Base-by-base conservation (phyloP, 768 basidiomycete species). In the Naganishia antarctica region DNA sequence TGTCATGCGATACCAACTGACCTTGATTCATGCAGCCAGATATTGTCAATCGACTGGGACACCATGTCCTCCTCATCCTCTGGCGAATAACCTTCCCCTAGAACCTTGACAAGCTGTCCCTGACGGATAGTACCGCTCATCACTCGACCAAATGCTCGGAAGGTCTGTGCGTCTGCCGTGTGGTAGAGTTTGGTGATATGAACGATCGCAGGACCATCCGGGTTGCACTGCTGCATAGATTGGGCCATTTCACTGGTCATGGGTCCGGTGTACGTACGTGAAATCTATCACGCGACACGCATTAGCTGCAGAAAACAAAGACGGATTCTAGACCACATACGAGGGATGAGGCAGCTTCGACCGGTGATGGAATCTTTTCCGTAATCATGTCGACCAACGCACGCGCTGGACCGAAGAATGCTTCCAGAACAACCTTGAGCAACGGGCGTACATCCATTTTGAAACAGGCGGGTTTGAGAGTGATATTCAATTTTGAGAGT, bases 41-140 rank as follows among this genome's bases (percentile, higher is more conserved):
- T 80, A 66, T 87, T 87, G 69, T 97, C 93, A 2, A 96, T 84
- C 1, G 81, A 83, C 15, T 84, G 85, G 66, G 85, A 86, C 76
- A 89, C 84, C 91, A 97, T 94, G 73, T 99, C 96, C 79, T 99
- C 96, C 79, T 98, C 94, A 69, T 99, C 96, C 72, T 97, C 94
- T n/a, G 90, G 89, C 15, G 92, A 94, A 77, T 93, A 99, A 0
- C 91, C 91, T 76, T 98, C 96, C 63, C 96, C 96, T 7, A 99
- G 81, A n/a, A 98, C 93, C 80, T 96, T 97, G 68, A 99, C 82
- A 34, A 86, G 81, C 82, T 84, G 83, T 13, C 91, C 91, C 70
- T 87, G 88, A 70, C 82, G 81, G 25, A 97, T 58, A 9, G 93
- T 96, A 21, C 96, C 96, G 70, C 90, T 91, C 76, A 97, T 81